A percentile compares a stretch with the other conserved stretches of the same genome.
Conservation (phyloP, 2,329 filamentous ascomycete species). For the Phyllosticta paracitricarpa region DNA sequence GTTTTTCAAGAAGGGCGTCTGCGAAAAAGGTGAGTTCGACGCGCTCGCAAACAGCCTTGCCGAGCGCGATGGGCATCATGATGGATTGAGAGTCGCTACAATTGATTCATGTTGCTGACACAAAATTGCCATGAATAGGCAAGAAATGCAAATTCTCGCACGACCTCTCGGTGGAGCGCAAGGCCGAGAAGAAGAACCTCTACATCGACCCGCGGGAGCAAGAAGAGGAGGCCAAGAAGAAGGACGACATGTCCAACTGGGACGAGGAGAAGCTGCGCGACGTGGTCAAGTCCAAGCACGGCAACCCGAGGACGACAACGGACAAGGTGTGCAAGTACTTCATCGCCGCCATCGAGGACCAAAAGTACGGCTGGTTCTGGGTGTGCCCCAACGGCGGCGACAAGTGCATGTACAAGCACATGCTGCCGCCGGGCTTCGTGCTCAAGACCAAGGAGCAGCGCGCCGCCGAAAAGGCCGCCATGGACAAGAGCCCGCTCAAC, state of each 20-base stretch:
- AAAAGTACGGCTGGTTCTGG: slow-evolving; percentile 99
- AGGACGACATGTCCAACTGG: slow-evolving; percentile 92
- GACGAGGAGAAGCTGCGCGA: slow-evolving; percentile 90
- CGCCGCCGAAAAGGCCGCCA: slow-evolving; percentile 84
- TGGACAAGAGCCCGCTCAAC: slow-evolving; percentile 92
- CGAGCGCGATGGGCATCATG: not conserved
- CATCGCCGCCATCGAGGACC: slow-evolving; percentile 92
- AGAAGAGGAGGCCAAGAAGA: slow-evolving; percentile 67
- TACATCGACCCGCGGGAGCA: slow-evolving; percentile 74
- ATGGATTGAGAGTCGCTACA: not conserved
- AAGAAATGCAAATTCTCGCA: slow-evolving; percentile 98
- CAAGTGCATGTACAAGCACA: slow-evolving; percentile 98
- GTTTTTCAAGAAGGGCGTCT: slow-evolving; percentile 94
- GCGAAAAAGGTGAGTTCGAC: slow-evolving; percentile 64
- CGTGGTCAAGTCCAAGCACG: slow-evolving; percentile 92
- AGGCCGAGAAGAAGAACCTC: slow-evolving; percentile 82
- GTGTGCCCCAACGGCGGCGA: slow-evolving; percentile 91
- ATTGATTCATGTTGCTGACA: not conserved
- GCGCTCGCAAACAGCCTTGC: not conserved
- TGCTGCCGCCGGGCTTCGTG: slow-evolving; percentile 86
- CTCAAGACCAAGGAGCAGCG: slow-evolving; percentile 97
- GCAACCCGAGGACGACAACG: slow-evolving; percentile 87
- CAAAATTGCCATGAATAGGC: slow-evolving; percentile 24
- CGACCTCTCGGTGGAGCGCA: slow-evolving; percentile 79
- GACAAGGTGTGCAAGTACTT: slow-evolving; percentile 99